Evolutionary conservation across 495 filamentous ascomycete species (phyloP).

Genomic region (Aspergillus diversus): DNA sequence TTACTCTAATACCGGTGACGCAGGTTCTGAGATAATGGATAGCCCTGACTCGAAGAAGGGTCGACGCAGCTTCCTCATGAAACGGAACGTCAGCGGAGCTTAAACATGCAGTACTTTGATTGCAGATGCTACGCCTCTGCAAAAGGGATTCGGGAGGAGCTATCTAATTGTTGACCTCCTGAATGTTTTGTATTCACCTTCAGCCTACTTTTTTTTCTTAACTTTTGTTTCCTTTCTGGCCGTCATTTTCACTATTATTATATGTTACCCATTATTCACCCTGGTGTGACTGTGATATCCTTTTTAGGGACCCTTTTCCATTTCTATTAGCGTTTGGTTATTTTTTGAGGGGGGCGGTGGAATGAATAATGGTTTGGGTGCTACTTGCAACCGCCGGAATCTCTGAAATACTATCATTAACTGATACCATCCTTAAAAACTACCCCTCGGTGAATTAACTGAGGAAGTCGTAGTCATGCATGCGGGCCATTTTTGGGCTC

Average conservation of each 20-base stretch:
- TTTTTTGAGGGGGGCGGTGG: not conserved
- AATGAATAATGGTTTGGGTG: not conserved
- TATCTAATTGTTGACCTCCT: slow-evolving; percentile 24
- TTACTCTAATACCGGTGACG: slow-evolving; percentile 39
- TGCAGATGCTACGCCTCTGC: not conserved
- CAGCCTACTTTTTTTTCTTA: slow-evolving; percentile 9
- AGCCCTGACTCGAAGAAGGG: slow-evolving; percentile 57
- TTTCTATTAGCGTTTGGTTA: not conserved
- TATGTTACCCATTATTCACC: not conserved
- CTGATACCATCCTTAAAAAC: not conserved
- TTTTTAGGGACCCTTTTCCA: not conserved
- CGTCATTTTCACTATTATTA: not conserved
- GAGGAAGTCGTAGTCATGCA: not conserved
- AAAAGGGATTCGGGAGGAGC: not conserved
- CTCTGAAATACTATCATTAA: not conserved
- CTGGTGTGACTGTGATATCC: not conserved
- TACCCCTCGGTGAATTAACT: not conserved
- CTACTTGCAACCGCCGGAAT: not conserved
- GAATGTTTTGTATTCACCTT: slow-evolving; percentile 16
- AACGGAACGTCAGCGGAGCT: slow-evolving; percentile 53
- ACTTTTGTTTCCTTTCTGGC: slow-evolving; percentile 3
- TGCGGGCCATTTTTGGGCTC: not conserved
- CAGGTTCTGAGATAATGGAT: slow-evolving; percentile 45
- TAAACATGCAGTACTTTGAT: slow-evolving; percentile 25
- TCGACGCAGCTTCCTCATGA: slow-evolving; percentile 59